Conservation (phyloP, 495 filamentous ascomycete species). For the Antarctomyces pellizariae region DNA sequence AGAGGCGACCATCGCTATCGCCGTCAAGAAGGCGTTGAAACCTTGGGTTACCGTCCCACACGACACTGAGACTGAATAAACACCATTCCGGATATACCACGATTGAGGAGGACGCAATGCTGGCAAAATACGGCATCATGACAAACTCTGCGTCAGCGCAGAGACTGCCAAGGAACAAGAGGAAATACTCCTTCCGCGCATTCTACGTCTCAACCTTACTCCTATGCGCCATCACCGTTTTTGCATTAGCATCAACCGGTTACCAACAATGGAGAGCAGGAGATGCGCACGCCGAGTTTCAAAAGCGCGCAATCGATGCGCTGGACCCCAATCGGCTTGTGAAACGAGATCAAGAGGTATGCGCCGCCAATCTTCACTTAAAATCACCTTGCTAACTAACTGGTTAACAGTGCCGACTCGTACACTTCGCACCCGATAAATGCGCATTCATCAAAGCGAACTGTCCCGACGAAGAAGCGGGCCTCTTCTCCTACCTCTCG, state of each 20-base stretch:
- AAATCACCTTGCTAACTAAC: not conserved
- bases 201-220: constrained; percentile 16
- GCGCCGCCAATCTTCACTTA: not conserved
- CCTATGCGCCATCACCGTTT: constrained; percentile 12
- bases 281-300: constrained; percentile 5
- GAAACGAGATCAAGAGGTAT: constrained; percentile 14
- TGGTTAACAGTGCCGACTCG: constrained; percentile 44
- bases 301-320: constrained; percentile 7
- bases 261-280: constrained; percentile 6
- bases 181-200: constrained; percentile 13
- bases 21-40: no score
- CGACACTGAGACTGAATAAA: no score
- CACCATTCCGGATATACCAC: no score
- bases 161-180: not conserved
- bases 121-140: constrained; percentile 1
- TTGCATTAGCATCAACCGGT: constrained; percentile 10
- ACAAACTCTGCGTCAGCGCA: not conserved
- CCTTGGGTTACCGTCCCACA: no score
- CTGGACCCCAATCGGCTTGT: constrained; percentile 7
- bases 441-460: constrained; percentile 68
- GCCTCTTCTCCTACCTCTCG: constrained; percentile 66
- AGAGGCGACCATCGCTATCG: no score
- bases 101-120: no score
- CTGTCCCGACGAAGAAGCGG: constrained; percentile 76
- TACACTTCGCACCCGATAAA: constrained; percentile 54